Evolutionary conservation across 1,139 yeast genomes (phyloP).

Genomic region (Taphrina flavorubra): DNA sequence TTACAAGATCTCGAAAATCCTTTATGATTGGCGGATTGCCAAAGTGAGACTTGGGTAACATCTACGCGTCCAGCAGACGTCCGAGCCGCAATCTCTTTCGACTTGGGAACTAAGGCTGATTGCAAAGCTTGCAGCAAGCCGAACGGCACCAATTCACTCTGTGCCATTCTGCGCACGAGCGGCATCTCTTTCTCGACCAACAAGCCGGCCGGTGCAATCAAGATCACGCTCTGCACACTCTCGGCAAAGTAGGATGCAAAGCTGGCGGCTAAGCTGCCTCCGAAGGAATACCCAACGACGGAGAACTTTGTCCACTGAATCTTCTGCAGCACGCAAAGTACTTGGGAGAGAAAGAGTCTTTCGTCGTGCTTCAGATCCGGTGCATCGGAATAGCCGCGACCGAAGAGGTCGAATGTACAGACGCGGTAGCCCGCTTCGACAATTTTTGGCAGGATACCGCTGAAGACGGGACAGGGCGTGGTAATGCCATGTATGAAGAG

Average conservation of each 20-base stretch:
- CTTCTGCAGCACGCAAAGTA: conserved; percentile 27
- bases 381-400: conserved; percentile 37
- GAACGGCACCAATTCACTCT: conserved; percentile 18
- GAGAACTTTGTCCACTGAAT: conserved; percentile 29
- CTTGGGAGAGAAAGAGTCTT: conserved; percentile 16
- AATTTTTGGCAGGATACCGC: conserved; percentile 17
- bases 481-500: conserved; percentile 41
- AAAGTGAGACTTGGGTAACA: conserved; percentile 4
- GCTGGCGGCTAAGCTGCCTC: conserved; percentile 34
- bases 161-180: conserved; percentile 15
- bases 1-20: conserved; percentile 32
- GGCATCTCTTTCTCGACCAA: conserved; percentile 5
- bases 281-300: conserved; percentile 34
- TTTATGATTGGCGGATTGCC: conserved; percentile 30
- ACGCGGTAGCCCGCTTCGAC: conserved; percentile 36
- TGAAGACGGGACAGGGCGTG: conserved; percentile 33
- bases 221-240: conserved; percentile 20
- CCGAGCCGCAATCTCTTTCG: conserved; percentile 21
- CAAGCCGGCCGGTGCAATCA: conserved; percentile 41
- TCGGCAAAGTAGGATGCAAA: conserved; percentile 34
- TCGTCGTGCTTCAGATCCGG: conserved; percentile 35
- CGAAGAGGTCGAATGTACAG: conserved; percentile 32
- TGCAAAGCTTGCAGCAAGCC: conserved; percentile 12
- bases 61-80: conserved; percentile 20
- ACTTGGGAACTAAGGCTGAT: conserved; percentile 16